Evolutionary conservation across 495 filamentous ascomycete species (phyloP).

Genomic region (Astrothelium macrocarpum): DNA sequence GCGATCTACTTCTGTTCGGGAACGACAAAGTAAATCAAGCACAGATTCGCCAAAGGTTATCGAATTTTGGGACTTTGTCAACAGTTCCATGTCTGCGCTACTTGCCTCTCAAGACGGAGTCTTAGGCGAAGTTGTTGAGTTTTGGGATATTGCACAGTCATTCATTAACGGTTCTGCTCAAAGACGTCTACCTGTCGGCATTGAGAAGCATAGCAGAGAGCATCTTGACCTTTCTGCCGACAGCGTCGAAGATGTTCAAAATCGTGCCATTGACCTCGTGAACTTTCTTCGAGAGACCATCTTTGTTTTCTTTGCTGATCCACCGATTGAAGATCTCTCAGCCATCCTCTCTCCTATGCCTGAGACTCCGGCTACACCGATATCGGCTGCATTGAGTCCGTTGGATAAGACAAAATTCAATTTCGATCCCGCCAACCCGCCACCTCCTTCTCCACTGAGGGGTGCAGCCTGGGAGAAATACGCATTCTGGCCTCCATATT

Average conservation of each 20-base stretch:
- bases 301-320: slow-evolving; percentile 73
- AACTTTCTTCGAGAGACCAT: slow-evolving; percentile 71
- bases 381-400: slow-evolving; percentile 39
- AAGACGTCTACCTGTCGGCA: slow-evolving; percentile 66
- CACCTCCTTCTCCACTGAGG: slow-evolving; percentile 61
- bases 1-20: slow-evolving; percentile 49
- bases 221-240: slow-evolving; percentile 74
- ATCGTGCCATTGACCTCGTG: slow-evolving; percentile 68
- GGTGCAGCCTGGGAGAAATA: slow-evolving; percentile 87
- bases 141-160: slow-evolving; percentile 84
- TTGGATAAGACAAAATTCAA: slow-evolving; percentile 61
- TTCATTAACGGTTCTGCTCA: slow-evolving; percentile 86
- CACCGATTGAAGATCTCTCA: slow-evolving; percentile 82
- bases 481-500: slow-evolving; percentile 91
- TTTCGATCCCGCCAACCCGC: slow-evolving; percentile 64
- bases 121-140: slow-evolving; percentile 79
- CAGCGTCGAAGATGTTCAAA: slow-evolving; percentile 61
- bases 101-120: slow-evolving; percentile 67
- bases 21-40: slow-evolving; percentile 20
- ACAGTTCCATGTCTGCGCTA: slow-evolving; percentile 55
- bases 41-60: slow-evolving; percentile 68
- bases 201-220: slow-evolving; percentile 70
- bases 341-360: slow-evolving; percentile 70
- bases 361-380: slow-evolving; percentile 59
- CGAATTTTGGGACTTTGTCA: slow-evolving; percentile 81